Base-by-base conservation (phyloP, 345 rosid species). In the Anastatica hierochuntica region DNA sequence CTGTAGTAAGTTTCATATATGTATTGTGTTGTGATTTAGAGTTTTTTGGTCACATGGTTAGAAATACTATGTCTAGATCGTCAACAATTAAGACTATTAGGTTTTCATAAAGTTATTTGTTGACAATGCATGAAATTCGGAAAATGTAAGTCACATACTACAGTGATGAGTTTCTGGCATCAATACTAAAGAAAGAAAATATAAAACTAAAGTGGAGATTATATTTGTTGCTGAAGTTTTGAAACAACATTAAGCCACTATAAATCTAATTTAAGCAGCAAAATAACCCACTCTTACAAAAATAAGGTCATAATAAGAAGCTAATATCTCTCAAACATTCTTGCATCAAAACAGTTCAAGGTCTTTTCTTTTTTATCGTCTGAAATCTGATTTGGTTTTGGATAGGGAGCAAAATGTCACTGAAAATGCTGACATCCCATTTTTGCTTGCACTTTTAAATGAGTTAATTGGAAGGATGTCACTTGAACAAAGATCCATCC, bases 91-190 rank as follows among this genome's bases (percentile, higher is more conserved):
- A 40, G 64, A 18, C 43, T 44, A 33, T 45, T 52, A 26, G 26
- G 70, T 19, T 12, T 38, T 17, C 26, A 60, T 18, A 31, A 21
- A 17, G 34, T 43, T 56, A 9, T 68, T 45, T 14, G 10, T 30
- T 34, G 37, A 33, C 13, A 24, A 38, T 60, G 23, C 78, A 92
- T 96, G 98, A 92, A 76, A 92, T 95, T 55, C 94, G 83, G 53
- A 97, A 95, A 19, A 95, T 85, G 43, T 81, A 85, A 69, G 98
- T 88, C 64, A 84, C 83, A 49, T 92, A 81, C 63, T 72, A 70
- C 60, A 83, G 83, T 9, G 14, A 79, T 45, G 97, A 92, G 63
- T 88, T 88, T 55, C 97, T 97, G 5, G 84, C 97, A 29, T 88
- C 88, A n/a, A n/a, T 73, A 85, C 85, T 76, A 81, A 90, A 36